These are phyloP conservation scores for Leccinum subrobustum DNA, from an alignment of 1,284 basidiomycete genomes.

Conservation along the genomic window DNA sequence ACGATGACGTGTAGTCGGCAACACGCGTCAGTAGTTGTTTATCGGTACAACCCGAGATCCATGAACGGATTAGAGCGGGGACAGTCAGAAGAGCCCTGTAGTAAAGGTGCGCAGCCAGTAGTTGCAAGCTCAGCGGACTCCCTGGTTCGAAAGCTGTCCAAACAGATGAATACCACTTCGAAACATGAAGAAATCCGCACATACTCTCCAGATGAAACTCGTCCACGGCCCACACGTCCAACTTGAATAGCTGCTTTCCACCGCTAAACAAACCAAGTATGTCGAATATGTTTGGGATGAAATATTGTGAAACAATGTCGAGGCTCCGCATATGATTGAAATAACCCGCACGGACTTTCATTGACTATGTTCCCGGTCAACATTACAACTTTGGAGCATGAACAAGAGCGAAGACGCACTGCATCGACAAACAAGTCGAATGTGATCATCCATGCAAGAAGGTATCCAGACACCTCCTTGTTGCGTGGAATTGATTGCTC, in stretches of 20 bases:
- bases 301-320: constrained; percentile 59
- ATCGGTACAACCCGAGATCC: constrained; percentile 89
- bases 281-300: constrained; percentile 78
- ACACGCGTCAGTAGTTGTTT: constrained; percentile 80
- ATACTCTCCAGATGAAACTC: constrained; percentile 82
- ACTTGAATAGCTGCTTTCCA: constrained; percentile 63
- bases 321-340: constrained; percentile 81
- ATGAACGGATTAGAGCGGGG: constrained; percentile 81
- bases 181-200: constrained; percentile 28
- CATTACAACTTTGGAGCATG: not conserved
- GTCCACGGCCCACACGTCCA: constrained; percentile 83
- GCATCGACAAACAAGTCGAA: constrained; percentile 88
- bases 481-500: constrained; percentile 24
- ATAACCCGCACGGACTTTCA: constrained; percentile 80
- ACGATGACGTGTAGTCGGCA: constrained; percentile 76
- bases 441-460: constrained; percentile 89
- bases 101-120: constrained; percentile 88
- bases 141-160: constrained; percentile 61
- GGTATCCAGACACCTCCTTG: constrained; percentile 52
- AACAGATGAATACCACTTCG: not conserved
- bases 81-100: constrained; percentile 81
- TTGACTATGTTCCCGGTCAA: constrained; percentile 50
- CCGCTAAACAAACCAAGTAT: constrained; percentile 66
- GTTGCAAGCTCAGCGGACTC: constrained; percentile 53
- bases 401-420: constrained; percentile 45